These are phyloP conservation scores for Letharia lupina DNA, from an alignment of 495 filamentous ascomycete genomes.

Conservation along the genomic window DNA sequence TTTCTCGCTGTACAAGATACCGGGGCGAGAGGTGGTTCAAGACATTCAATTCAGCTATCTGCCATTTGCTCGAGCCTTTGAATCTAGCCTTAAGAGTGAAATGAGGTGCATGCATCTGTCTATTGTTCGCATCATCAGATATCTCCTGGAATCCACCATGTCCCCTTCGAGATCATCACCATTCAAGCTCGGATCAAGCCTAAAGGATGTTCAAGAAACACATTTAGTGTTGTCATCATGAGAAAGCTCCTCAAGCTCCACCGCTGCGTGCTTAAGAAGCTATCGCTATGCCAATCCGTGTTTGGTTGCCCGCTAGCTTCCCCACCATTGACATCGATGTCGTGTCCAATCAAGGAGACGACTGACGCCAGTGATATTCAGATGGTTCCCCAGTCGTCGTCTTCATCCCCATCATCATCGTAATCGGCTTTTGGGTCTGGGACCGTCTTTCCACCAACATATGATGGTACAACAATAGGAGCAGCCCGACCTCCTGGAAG, in stretches of 20 bases:
- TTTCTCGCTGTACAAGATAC: not conserved
- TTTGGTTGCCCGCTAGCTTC: not conserved
- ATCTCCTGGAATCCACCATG: not conserved
- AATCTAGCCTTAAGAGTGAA: not conserved
- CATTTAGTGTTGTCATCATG: not conserved
- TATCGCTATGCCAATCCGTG: not conserved
- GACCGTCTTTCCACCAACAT: not conserved
- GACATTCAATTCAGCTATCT: not conserved
- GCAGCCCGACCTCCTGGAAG: not conserved
- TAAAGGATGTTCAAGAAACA: not conserved
- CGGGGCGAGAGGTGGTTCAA: not conserved
- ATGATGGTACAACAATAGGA: not conserved
- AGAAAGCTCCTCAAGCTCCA: not conserved
- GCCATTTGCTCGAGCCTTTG: not conserved
- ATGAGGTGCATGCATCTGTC: not conserved
- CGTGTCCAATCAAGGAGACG: not conserved
- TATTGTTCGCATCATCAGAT: not conserved
- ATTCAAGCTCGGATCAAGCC: not conserved
- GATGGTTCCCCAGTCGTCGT: slow-evolving; percentile 1
- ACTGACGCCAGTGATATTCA: not conserved
- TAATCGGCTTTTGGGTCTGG: not conserved
- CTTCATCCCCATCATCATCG: not conserved
- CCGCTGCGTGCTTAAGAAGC: not conserved
- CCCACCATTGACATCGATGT: not conserved
- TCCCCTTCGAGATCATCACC: not conserved